A percentile compares a stretch with the other conserved stretches of the same genome.
phyloP scores from a whole-genome alignment of 495 filamentous ascomycete species.

The Neurospora sp. region DNA sequence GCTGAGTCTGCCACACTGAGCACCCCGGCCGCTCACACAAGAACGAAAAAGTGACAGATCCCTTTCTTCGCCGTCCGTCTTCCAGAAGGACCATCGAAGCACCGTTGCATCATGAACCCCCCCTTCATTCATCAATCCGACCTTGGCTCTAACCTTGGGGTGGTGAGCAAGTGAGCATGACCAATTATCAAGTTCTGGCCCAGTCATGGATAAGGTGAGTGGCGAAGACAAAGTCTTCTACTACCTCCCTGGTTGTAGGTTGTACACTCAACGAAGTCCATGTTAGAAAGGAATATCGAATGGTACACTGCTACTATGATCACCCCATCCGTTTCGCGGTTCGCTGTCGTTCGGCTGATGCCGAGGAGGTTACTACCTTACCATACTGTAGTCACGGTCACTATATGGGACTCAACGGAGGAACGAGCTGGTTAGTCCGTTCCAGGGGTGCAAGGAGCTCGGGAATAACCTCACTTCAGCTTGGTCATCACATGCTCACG shows the following conservation, averaged over 20 bases:
- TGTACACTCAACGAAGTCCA: neutral
- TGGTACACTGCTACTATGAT: neutral
- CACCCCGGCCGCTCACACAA: no score
- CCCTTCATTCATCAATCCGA: neutral
- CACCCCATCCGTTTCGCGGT: neutral
- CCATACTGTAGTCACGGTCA: neutral
- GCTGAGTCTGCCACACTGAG: neutral
- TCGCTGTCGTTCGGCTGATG: neutral
- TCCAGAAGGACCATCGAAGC: neutral
- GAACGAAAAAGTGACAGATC: neutral
- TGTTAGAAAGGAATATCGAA: neutral
- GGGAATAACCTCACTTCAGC: no score
- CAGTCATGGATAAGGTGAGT: neutral
- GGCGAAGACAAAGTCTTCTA: neutral
- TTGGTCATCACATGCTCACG: no score
- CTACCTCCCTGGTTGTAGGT: no score
- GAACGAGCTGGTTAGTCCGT: no score
- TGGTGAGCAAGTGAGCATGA: neutral
- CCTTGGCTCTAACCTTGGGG: no score
- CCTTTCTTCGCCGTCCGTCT: neutral
- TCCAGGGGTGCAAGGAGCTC: no score
- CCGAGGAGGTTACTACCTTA: neutral
- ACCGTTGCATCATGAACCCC: neutral
- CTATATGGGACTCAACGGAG: no score
- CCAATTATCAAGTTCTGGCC: neutral